Evolutionary conservation across 306 rosid genomes (phyloP).

Genomic region (Myrica gale): DNA sequence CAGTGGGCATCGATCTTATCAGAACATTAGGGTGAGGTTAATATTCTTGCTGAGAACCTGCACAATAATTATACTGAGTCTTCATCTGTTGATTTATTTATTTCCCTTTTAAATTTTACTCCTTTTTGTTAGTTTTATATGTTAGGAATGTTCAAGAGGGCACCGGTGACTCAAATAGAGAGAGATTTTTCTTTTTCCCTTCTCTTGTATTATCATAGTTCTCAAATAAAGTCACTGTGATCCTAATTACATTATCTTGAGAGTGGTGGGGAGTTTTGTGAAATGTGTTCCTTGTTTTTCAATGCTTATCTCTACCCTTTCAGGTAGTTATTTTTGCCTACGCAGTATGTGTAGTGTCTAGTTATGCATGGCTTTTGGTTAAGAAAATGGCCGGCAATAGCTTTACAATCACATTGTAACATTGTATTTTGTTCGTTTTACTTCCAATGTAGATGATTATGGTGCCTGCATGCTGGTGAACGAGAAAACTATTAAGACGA

Average conservation of each 20-base stretch:
- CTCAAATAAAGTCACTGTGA: not conserved
- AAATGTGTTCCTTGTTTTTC: not conserved
- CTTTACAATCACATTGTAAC: too few species aligned
- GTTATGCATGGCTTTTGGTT: too few species aligned
- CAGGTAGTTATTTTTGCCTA: too few species aligned
- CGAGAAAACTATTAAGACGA: too few species aligned
- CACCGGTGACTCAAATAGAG: not conserved
- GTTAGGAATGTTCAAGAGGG: not conserved
- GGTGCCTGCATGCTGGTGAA: too few species aligned
- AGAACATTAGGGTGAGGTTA: not conserved
- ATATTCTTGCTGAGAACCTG: not conserved
- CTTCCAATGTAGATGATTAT: too few species aligned
- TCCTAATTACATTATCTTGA: not conserved
- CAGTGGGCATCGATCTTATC: not conserved
- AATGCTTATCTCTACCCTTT: not conserved
- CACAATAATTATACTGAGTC: not conserved
- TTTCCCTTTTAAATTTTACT: not conserved
- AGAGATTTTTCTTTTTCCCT: not conserved
- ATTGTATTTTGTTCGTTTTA: too few species aligned
- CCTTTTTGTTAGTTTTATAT: not conserved
- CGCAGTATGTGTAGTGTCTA: too few species aligned
- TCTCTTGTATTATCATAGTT: not conserved
- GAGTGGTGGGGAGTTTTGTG: not conserved
- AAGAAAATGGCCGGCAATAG: too few species aligned
- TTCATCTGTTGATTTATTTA: not conserved